Evolutionary conservation across 257 asterid genomes (phyloP).

Genomic region (Craterostigma plantagineum): DNA sequence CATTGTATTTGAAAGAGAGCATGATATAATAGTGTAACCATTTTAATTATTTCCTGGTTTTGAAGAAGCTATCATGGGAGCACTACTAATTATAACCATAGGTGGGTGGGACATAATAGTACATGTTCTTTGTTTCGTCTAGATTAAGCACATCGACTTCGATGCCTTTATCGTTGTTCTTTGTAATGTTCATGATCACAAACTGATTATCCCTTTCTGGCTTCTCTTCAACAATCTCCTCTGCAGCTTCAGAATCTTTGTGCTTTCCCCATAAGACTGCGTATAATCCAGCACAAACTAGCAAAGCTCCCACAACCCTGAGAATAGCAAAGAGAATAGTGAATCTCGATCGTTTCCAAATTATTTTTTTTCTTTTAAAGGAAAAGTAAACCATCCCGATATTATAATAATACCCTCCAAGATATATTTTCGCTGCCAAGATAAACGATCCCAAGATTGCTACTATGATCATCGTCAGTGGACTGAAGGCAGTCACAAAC

Average conservation of each 20-base stretch:
- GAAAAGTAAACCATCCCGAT: not conserved
- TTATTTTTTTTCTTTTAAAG: not conserved
- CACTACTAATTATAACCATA: no score
- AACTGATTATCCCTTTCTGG: slow-evolving; percentile 11
- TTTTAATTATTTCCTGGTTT: no score
- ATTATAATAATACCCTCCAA: slow-evolving; percentile 80
- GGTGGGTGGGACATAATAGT: no score
- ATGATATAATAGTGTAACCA: no score
- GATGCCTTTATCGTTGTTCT: slow-evolving; percentile 36
- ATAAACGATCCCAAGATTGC: slow-evolving; percentile 84
- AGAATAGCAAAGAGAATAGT: not conserved
- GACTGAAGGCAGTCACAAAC: slow-evolving; percentile 78
- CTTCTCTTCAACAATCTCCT: slow-evolving; percentile 18
- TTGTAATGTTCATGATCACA: slow-evolving; percentile 11
- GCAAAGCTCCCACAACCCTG: slow-evolving; percentile 43
- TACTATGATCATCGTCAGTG: slow-evolving; percentile 81
- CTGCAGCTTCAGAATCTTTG: slow-evolving; percentile 23
- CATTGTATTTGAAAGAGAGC: no score
- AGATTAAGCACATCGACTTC: slow-evolving; percentile 9
- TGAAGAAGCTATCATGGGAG: no score
- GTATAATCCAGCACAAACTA: slow-evolving; percentile 40
- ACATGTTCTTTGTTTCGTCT: no score
- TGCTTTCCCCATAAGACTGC: slow-evolving; percentile 54
- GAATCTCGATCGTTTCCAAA: not conserved
- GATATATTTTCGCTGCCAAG: slow-evolving; percentile 51